A percentile compares a stretch with the other conserved stretches of the same genome.
These are phyloP conservation scores for Amylocarpus encephaloides DNA, from an alignment of 2,329 filamentous ascomycete species.

Conservation along the genomic window DNA sequence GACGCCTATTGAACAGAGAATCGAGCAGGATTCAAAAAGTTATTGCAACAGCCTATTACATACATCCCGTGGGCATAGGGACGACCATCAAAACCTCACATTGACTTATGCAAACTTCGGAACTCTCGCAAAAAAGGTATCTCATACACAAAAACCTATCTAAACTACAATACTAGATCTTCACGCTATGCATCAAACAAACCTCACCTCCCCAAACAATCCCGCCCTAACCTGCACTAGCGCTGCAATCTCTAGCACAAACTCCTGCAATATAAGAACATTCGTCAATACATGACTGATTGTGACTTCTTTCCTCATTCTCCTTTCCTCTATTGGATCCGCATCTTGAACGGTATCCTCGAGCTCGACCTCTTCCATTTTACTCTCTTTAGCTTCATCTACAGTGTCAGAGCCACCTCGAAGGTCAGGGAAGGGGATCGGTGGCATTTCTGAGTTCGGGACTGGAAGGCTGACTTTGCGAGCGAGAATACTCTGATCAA, in stretches of 20 bases:
- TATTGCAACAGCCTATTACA: no score
- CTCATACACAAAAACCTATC: no score
- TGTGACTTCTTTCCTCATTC: conserved; percentile 43
- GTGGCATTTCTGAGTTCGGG: conserved; percentile 32
- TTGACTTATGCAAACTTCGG: no score
- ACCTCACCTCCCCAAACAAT: conserved; percentile 70
- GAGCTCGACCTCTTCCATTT: conserved; percentile 14
- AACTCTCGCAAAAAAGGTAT: no score
- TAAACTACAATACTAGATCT: no score
- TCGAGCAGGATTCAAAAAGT: no score
- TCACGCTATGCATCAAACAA: conserved; percentile 30
- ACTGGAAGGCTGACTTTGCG: conserved; percentile 46
- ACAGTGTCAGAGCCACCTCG: conserved; percentile 25
- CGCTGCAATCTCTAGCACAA: conserved; percentile 69
- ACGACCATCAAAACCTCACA: no score
- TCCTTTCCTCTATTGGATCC: conserved; percentile 26
- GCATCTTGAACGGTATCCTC: conserved; percentile 25
- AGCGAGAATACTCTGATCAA: conserved; percentile 56
- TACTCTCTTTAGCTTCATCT: conserved; percentile 27
- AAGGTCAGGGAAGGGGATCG: conserved; percentile 41
- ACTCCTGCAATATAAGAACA: conserved; percentile 71
- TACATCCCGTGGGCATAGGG: no score
- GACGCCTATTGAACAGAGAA: no score
- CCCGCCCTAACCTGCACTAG: conserved; percentile 68
- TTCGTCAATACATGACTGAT: conserved; percentile 77